Conservation (phyloP, 2,329 filamentous ascomycete species). For the Colletotrichum limetticola region DNA sequence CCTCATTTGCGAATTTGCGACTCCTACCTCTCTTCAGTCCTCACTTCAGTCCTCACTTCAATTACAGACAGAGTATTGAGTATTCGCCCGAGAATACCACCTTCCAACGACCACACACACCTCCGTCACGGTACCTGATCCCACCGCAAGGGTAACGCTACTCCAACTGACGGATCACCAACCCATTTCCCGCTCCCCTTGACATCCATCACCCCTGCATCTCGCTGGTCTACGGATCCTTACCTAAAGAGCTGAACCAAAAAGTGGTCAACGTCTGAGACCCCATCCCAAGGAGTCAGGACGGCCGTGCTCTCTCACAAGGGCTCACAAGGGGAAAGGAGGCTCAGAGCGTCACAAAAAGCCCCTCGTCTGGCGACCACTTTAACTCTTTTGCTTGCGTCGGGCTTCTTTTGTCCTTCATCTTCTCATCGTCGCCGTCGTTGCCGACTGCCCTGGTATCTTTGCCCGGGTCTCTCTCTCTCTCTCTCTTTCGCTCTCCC, state of each 20-base stretch:
- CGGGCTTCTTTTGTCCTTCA: constrained; percentile 10
- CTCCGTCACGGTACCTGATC: neutral
- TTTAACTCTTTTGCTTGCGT: neutral
- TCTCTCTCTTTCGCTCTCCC: too few species aligned
- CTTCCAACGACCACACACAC: constrained; percentile 9
- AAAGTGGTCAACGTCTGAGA: constrained; percentile 34
- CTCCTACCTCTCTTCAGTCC: neutral
- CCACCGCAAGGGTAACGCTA: constrained; percentile 13
- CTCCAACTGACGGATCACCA: constrained; percentile 26
- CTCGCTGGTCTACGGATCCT: constrained; percentile 29
- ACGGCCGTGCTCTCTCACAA: constrained; percentile 14
- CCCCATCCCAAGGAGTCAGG: constrained; percentile 4
- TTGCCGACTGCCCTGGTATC: neutral
- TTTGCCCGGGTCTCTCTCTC: constrained; percentile 2
- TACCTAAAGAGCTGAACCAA: constrained; percentile 30
- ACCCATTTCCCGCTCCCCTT: constrained; percentile 21
- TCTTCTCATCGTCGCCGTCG: constrained; percentile 4
- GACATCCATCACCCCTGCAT: constrained; percentile 19
- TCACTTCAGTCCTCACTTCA: constrained; percentile 11
- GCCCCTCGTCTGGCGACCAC: constrained; percentile 24
- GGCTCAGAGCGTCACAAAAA: constrained; percentile 33
- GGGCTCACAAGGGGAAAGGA: constrained; percentile 22
- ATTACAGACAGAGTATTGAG: neutral
- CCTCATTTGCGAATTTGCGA: neutral
- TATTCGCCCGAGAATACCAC: neutral